Conservation (phyloP, 306 rosid species). For the Parietaria judaica region DNA sequence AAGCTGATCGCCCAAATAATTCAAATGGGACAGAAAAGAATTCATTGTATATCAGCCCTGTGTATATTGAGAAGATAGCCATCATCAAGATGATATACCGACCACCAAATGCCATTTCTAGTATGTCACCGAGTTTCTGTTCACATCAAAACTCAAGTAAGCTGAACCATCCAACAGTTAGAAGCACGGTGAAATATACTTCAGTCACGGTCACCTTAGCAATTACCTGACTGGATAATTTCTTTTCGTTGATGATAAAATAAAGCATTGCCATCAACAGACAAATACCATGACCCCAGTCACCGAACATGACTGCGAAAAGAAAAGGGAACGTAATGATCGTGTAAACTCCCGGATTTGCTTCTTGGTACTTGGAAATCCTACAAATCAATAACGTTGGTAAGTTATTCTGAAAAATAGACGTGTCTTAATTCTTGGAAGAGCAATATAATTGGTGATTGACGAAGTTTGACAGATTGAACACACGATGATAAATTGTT, state of each 20-base stretch:
- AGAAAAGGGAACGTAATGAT: constrained; percentile 89
- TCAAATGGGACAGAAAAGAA: constrained; percentile 84
- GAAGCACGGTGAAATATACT: constrained; percentile 12
- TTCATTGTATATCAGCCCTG: constrained; percentile 89
- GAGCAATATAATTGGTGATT: no score
- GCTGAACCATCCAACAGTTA: constrained; percentile 12
- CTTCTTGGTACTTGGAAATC: constrained; percentile 96
- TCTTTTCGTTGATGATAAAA: constrained; percentile 63
- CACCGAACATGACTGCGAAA: constrained; percentile 98
- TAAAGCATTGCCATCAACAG: constrained; percentile 66
- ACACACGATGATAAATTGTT: neutral
- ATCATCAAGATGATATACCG: constrained; percentile 84
- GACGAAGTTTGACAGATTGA: no score
- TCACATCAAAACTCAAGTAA: constrained; percentile 32
- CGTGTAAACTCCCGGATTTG: constrained; percentile 85
- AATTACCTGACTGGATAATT: constrained; percentile 76
- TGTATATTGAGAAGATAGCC: constrained; percentile 91
- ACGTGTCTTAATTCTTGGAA: no score
- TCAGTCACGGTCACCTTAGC: constrained; percentile 6
- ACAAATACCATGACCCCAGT: constrained; percentile 99
- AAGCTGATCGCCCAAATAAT: constrained; percentile 80
- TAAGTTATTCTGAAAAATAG: neutral
- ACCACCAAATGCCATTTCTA: constrained; percentile 93
- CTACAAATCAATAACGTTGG: constrained; percentile 30
- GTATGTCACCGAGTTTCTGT: constrained; percentile 96